Evolutionary conservation across 2,329 filamentous ascomycete genomes (phyloP).

Genomic region (Chlorencoelia australis): DNA sequence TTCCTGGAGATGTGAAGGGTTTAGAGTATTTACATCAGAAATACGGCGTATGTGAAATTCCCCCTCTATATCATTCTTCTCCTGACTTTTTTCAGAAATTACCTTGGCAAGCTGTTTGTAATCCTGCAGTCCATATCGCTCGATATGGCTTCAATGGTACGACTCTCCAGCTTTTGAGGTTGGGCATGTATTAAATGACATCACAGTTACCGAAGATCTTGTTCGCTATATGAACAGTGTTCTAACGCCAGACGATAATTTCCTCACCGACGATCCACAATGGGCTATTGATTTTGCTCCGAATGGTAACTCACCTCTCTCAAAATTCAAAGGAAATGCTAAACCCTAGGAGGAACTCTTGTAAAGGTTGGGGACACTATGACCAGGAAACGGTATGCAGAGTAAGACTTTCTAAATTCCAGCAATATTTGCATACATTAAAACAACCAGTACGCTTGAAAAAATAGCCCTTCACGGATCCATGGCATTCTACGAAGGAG

Average conservation of each 20-base stretch:
- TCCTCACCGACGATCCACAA: slow-evolving; percentile 48
- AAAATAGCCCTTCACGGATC: slow-evolving; percentile 48
- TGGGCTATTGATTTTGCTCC: slow-evolving; percentile 65
- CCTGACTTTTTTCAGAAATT: slow-evolving; percentile 33
- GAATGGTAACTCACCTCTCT: slow-evolving; percentile 36
- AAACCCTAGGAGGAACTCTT: slow-evolving; percentile 34
- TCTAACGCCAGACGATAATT: slow-evolving; percentile 37
- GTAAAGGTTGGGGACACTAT: slow-evolving; percentile 52
- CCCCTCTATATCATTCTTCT: background rate
- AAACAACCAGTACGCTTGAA: slow-evolving; percentile 41
- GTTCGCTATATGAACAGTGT: slow-evolving; percentile 59
- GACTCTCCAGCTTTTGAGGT: no score
- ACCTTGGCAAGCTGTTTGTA: slow-evolving; percentile 61
- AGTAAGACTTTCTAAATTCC: slow-evolving; percentile 25
- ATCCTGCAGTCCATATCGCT: slow-evolving; percentile 65
- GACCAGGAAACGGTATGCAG: slow-evolving; percentile 53
- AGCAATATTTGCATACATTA: background rate
- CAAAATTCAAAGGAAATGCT: background rate
- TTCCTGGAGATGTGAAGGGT: slow-evolving; percentile 69
- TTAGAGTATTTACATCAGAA: slow-evolving; percentile 67
- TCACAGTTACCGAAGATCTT: slow-evolving; percentile 57
- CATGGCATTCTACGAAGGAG: slow-evolving; percentile 52
- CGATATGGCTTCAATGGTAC: slow-evolving; percentile 52
- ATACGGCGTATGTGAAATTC: slow-evolving; percentile 44
- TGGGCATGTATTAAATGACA: slow-evolving; percentile 10